A percentile compares a stretch with the other conserved stretches of the same genome.
These are phyloP conservation scores for Pugionium cornutum DNA, from an alignment of 345 rosid genomes.

Conservation along the genomic window DNA sequence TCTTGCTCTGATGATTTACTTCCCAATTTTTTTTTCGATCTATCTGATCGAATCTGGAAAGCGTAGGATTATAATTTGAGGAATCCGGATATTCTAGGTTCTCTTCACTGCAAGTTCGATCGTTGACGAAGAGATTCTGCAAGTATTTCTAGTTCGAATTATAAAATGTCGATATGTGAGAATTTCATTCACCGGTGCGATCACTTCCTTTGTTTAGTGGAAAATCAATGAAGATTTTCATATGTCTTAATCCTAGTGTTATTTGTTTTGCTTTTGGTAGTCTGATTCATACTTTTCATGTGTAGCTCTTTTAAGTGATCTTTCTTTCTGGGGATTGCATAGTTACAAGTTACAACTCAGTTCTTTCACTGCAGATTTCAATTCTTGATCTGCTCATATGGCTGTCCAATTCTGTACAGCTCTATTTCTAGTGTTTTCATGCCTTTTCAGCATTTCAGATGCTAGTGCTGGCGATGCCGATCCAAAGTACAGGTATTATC, in stretches of 20 bases:
- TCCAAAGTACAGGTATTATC: slow-evolving; percentile 59
- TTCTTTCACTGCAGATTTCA: slow-evolving; percentile 16
- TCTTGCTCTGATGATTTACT: slow-evolving; percentile 20
- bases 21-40: neutral
- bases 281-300: slow-evolving; percentile 12
- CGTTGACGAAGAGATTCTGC: slow-evolving; percentile 1
- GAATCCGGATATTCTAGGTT: neutral
- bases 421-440: slow-evolving; percentile 38
- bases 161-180: neutral
- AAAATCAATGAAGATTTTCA: neutral
- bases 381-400: slow-evolving; percentile 41
- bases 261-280: neutral
- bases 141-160: slow-evolving; percentile 16
- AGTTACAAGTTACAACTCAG: neutral
- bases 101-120: neutral
- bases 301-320: neutral
- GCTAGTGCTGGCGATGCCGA: slow-evolving; percentile 81
- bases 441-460: slow-evolving; percentile 44
- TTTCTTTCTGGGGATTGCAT: neutral
- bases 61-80: neutral
- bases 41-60: slow-evolving; percentile 29
- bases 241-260: neutral
- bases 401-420: slow-evolving; percentile 34
- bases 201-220: slow-evolving; percentile 9
- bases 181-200: neutral